These are phyloP conservation scores for Guyanaporus albipodus DNA, from an alignment of 768 basidiomycete genomes.

Conservation along the genomic window DNA sequence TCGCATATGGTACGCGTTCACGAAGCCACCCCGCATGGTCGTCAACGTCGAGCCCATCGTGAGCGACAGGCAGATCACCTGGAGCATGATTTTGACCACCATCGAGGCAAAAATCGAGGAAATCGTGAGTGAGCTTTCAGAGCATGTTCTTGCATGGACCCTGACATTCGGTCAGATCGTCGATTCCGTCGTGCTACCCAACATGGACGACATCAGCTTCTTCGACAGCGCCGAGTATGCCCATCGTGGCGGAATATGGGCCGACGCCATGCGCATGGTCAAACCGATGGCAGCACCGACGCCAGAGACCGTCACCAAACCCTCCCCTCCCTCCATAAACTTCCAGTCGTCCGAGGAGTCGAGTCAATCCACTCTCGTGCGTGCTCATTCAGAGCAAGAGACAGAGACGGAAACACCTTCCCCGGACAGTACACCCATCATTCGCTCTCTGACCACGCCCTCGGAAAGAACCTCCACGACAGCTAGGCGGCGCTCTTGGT, in stretches of 20 bases:
- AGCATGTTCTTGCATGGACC: conserved; percentile 45
- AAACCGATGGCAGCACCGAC: conserved; percentile 11
- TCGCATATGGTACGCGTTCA: conserved; percentile 93
- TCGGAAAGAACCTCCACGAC: conserved; percentile 25
- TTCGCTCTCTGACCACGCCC: conserved; percentile 23
- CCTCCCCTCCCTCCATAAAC: conserved; percentile 20
- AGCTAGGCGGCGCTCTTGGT: conserved; percentile 54
- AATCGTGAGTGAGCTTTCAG: conserved; percentile 53
- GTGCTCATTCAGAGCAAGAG: conserved; percentile 33
- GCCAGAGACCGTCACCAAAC: conserved; percentile 7
- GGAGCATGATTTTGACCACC: conserved; percentile 85
- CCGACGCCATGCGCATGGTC: conserved; percentile 60
- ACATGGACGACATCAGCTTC: conserved; percentile 98
- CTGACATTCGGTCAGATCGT: conserved; percentile 74
- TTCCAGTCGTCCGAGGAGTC: conserved; percentile 35
- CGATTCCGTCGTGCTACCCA: conserved; percentile 92
- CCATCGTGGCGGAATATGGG: conserved; percentile 87
- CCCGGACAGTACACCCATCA: conserved; percentile 18
- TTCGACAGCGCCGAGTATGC: conserved; percentile 68
- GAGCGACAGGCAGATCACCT: conserved; percentile 90
- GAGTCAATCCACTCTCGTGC: conserved; percentile 10
- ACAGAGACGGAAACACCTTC: conserved; percentile 20
- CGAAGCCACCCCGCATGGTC: conserved; percentile 82
- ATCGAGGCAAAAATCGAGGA: conserved; percentile 88
- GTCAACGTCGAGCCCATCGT: conserved; percentile 91